A percentile compares a stretch with the other conserved stretches of the same genome.
Conservation (phyloP, 2,329 filamentous ascomycete species). For the Zarea fungicola region DNA sequence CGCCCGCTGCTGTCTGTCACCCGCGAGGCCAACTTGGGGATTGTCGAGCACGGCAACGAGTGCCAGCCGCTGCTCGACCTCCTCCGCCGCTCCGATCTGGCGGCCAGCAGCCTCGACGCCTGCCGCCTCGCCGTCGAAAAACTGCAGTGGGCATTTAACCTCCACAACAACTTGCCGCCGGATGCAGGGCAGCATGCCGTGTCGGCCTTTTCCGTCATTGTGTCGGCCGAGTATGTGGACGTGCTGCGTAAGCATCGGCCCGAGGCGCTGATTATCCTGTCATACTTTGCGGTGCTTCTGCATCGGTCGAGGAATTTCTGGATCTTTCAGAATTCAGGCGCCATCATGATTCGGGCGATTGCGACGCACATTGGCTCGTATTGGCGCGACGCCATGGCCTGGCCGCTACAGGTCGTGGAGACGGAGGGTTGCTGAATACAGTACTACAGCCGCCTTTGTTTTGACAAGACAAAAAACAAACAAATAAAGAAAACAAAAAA, state of each 20-base stretch:
- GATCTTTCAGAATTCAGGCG: slow-evolving; percentile 23
- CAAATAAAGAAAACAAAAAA: neutral
- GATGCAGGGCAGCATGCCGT: slow-evolving; percentile 13
- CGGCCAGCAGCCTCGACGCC: slow-evolving; percentile 11
- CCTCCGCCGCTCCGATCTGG: slow-evolving; percentile 9
- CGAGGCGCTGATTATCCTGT: slow-evolving; percentile 35
- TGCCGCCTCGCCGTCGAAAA: slow-evolving; percentile 15
- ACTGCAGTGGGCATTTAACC: slow-evolving; percentile 16
- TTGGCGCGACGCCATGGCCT: slow-evolving; percentile 15
- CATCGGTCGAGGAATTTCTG: slow-evolving; percentile 30
- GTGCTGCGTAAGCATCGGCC: slow-evolving; percentile 30
- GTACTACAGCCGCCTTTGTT: too few species aligned
- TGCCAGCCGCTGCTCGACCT: slow-evolving; percentile 7
- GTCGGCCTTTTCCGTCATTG: slow-evolving; percentile 16
- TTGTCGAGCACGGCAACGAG: slow-evolving; percentile 9
- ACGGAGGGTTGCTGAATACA: slow-evolving; percentile 9
- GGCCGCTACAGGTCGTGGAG: slow-evolving; percentile 14
- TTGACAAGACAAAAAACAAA: too few species aligned
- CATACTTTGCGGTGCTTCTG: slow-evolving; percentile 38
- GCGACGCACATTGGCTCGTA: slow-evolving; percentile 15
- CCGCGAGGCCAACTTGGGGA: slow-evolving; percentile 8
- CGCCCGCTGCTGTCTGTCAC: slow-evolving; percentile 11
- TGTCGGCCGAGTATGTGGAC: slow-evolving; percentile 26
- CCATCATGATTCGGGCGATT: slow-evolving; percentile 12
- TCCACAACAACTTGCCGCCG: slow-evolving; percentile 11